Percentiles rank a stretch among this genome's conserved stretches.
Evolutionary conservation across 1,139 yeast species (phyloP).

Genomic region (Pichia sp.): DNA sequence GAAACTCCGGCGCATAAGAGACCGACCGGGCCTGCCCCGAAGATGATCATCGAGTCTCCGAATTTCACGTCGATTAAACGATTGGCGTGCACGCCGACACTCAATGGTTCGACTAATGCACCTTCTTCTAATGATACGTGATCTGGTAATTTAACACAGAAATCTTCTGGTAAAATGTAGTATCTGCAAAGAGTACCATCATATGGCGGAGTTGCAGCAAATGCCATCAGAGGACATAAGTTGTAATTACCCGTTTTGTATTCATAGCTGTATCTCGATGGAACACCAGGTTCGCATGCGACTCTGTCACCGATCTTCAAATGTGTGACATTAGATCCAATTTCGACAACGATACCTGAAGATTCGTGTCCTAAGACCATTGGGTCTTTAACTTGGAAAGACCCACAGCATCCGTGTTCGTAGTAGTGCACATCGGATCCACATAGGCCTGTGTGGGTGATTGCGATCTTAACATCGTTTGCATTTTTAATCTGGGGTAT

Average conservation of each 20-base stretch:
- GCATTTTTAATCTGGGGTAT: slow-evolving; percentile 61
- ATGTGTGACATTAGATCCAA: slow-evolving; percentile 58
- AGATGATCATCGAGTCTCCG: slow-evolving; percentile 75
- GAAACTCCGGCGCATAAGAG: slow-evolving; percentile 77
- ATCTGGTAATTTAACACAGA: slow-evolving; percentile 76
- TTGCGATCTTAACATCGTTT: slow-evolving; percentile 70
- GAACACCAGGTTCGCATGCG: slow-evolving; percentile 81
- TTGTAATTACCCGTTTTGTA: slow-evolving; percentile 78
- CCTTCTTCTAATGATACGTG: slow-evolving; percentile 80
- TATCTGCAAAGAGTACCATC: slow-evolving; percentile 78
- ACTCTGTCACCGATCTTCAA: slow-evolving; percentile 76
- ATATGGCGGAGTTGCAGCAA: slow-evolving; percentile 84
- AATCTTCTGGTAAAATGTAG: slow-evolving; percentile 79
- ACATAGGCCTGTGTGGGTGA: slow-evolving; percentile 82
- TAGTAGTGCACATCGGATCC: slow-evolving; percentile 88
- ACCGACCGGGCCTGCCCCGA: slow-evolving; percentile 97
- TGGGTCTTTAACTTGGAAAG: slow-evolving; percentile 52
- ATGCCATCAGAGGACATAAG: slow-evolving; percentile 77
- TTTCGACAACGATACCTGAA: slow-evolving; percentile 66
- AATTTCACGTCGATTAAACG: slow-evolving; percentile 64
- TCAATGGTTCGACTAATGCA: slow-evolving; percentile 84
- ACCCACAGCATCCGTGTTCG: slow-evolving; percentile 76
- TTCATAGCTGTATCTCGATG: slow-evolving; percentile 71
- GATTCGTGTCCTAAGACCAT: slow-evolving; percentile 37
- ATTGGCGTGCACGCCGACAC: slow-evolving; percentile 84